Conservation (phyloP, 2,329 filamentous ascomycete species). For the Cladophialophora bantiana region DNA sequence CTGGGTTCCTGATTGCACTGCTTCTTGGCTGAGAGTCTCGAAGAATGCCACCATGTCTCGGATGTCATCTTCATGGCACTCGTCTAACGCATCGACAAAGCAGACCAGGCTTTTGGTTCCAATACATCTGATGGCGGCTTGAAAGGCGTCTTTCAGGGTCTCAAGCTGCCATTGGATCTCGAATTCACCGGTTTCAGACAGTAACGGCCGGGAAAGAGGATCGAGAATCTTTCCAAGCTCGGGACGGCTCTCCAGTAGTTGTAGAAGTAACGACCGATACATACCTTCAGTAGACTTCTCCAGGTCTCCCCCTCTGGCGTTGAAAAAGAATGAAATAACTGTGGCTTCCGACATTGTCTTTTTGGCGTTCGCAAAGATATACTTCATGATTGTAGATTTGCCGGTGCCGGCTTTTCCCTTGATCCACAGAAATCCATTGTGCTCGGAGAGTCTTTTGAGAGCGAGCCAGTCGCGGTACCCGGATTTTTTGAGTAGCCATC, state of each 20-base stretch:
- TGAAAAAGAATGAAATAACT: conserved; percentile 58
- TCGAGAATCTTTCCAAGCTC: conserved; percentile 47
- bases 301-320: conserved; percentile 47
- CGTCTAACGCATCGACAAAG: conserved; percentile 41
- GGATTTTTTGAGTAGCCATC: conserved; percentile 50
- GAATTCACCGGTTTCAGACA: neutral
- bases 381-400: conserved; percentile 58
- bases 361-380: conserved; percentile 38
- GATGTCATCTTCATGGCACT: conserved; percentile 45
- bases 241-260: conserved; percentile 51
- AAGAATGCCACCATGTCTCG: conserved; percentile 50
- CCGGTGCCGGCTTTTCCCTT: conserved; percentile 53
- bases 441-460: conserved; percentile 25
- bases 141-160: conserved; percentile 43
- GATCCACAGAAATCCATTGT: conserved; percentile 47
- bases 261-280: conserved; percentile 59
- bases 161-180: conserved; percentile 40
- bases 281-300: conserved; percentile 58
- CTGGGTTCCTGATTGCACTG: conserved; percentile 15
- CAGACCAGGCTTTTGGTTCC: conserved; percentile 42
- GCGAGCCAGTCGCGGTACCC: conserved; percentile 51
- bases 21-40: conserved; percentile 43
- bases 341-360: conserved; percentile 26
- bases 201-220: conserved; percentile 2
- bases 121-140: conserved; percentile 42